Percentiles rank a stretch among this genome's conserved stretches.
phyloP scores from a whole-genome alignment of 805 yeast species.

The Candida hungchunana region DNA sequence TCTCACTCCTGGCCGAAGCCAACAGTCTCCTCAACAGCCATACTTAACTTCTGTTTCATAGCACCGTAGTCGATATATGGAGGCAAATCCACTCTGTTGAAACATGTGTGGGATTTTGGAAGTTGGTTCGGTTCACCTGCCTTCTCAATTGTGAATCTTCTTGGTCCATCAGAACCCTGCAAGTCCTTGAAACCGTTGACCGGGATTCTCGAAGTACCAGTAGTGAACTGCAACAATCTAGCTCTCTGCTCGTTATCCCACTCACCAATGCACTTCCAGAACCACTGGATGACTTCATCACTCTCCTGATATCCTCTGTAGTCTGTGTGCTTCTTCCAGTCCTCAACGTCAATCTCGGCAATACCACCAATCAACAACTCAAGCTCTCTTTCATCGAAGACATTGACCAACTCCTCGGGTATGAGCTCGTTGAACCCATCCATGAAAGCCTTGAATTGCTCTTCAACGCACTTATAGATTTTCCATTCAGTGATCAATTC shows the following conservation, averaged over 20 bases:
- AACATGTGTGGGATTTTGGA: slow-evolving; percentile 98
- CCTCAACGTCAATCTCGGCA: slow-evolving; percentile 96
- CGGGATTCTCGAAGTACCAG: slow-evolving; percentile 98
- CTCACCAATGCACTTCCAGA: slow-evolving; percentile 89
- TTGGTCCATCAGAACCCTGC: slow-evolving; percentile 99
- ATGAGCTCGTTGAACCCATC: slow-evolving; percentile 96
- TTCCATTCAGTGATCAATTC: slow-evolving; percentile 96
- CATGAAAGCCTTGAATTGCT: slow-evolving; percentile 93
- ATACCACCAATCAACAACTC: slow-evolving; percentile 97
- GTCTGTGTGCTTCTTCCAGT: slow-evolving; percentile 99
- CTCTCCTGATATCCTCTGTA: slow-evolving; percentile 96
- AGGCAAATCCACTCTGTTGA: slow-evolving; percentile 97
- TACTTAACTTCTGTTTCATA: slow-evolving; percentile 81
- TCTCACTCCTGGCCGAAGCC: slow-evolving; percentile 97
- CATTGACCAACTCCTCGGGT: slow-evolving; percentile 94
- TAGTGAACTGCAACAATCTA: slow-evolving; percentile 90
- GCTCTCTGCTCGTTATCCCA: slow-evolving; percentile 98
- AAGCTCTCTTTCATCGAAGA: slow-evolving; percentile 95
- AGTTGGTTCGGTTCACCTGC: slow-evolving; percentile 92
- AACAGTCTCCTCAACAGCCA: slow-evolving; percentile 98
- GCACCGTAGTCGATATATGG: slow-evolving; percentile 83
- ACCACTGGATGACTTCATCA: slow-evolving; percentile 97
- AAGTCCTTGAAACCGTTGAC: slow-evolving; percentile 98
- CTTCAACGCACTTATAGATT: slow-evolving; percentile 87
- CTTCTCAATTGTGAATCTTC: slow-evolving; percentile 96